Conservation (phyloP, 768 basidiomycete genomes). For the Naganishia randhawae region DNA sequence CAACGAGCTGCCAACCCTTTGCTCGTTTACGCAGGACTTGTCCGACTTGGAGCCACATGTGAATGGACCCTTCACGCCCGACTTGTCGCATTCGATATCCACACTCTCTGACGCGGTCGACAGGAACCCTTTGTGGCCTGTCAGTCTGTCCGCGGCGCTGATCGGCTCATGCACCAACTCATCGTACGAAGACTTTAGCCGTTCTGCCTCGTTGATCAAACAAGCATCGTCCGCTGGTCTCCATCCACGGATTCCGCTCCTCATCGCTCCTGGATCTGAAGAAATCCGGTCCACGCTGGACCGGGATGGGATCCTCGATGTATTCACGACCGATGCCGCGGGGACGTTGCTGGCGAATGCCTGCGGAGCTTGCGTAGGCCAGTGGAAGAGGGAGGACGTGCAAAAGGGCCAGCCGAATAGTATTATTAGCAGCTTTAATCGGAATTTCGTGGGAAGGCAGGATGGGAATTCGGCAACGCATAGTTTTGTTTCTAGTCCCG, state of each 20-base stretch:
- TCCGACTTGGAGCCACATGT: slow-evolving; percentile 30
- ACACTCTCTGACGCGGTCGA: slow-evolving; percentile 1
- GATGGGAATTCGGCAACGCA: slow-evolving; percentile 30
- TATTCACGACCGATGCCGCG: slow-evolving; percentile 19
- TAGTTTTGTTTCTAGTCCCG: slow-evolving; percentile 30
- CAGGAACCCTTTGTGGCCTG: slow-evolving; percentile 23
- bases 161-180: slow-evolving; percentile 34
- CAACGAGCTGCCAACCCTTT: not conserved
- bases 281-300: slow-evolving; percentile 30
- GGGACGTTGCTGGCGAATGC: slow-evolving; percentile 31
- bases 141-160: slow-evolving; percentile 24
- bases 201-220: slow-evolving; percentile 26
- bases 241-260: slow-evolving; percentile 1
- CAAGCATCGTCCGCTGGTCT: slow-evolving; percentile 24
- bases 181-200: slow-evolving; percentile 31
- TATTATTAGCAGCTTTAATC: slow-evolving; percentile 25
- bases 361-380: slow-evolving; percentile 32
- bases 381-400: slow-evolving; percentile 28
- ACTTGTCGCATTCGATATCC: slow-evolving; percentile 27
- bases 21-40: slow-evolving; percentile 18
- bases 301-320: slow-evolving; percentile 27
- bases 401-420: slow-evolving; percentile 26
- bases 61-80: slow-evolving; percentile 32
- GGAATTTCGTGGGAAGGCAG: slow-evolving; percentile 29
- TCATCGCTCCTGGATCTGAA: slow-evolving; percentile 31